These are phyloP conservation scores for Aphanocladium album DNA, from an alignment of 2,329 filamentous ascomycete genomes.

Conservation along the genomic window DNA sequence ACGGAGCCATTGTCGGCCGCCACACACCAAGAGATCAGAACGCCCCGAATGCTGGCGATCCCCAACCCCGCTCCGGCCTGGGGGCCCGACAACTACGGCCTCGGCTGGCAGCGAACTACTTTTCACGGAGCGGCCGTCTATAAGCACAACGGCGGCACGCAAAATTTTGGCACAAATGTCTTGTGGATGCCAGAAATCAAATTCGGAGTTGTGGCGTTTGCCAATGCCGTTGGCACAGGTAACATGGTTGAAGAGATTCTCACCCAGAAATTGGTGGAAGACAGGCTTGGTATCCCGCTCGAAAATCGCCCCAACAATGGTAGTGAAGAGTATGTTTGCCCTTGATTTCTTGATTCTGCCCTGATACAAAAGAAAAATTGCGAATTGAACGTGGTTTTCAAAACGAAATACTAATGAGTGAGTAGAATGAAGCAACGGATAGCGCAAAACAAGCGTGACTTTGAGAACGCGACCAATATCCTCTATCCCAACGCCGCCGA, in stretches of 20 bases:
- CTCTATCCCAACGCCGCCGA: background rate
- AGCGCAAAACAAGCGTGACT: background rate
- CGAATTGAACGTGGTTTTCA: too few species aligned
- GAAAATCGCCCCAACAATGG: conserved; percentile 15
- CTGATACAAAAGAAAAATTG: background rate
- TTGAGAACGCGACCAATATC: background rate
- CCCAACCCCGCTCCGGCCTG: background rate
- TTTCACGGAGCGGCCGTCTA: conserved; percentile 16
- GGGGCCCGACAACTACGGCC: conserved; percentile 14
- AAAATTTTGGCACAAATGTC: conserved; percentile 15
- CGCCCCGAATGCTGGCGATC: background rate
- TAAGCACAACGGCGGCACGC: conserved; percentile 16
- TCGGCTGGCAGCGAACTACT: conserved; percentile 16
- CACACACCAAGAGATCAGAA: background rate
- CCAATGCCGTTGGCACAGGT: conserved; percentile 36
- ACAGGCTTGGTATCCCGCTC: conserved; percentile 11
- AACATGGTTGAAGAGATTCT: conserved; percentile 21
- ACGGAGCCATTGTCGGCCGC: background rate
- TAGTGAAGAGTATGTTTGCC: conserved; percentile 9
- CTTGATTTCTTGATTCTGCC: background rate
- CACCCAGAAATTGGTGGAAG: conserved; percentile 18
- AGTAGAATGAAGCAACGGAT: background rate
- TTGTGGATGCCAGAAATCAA: conserved; percentile 18
- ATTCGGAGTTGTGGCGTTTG: conserved; percentile 17
- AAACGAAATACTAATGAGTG: background rate